Conservation (phyloP, 352 stramenopile genomes). For the Globisporangium radiosum region DNA sequence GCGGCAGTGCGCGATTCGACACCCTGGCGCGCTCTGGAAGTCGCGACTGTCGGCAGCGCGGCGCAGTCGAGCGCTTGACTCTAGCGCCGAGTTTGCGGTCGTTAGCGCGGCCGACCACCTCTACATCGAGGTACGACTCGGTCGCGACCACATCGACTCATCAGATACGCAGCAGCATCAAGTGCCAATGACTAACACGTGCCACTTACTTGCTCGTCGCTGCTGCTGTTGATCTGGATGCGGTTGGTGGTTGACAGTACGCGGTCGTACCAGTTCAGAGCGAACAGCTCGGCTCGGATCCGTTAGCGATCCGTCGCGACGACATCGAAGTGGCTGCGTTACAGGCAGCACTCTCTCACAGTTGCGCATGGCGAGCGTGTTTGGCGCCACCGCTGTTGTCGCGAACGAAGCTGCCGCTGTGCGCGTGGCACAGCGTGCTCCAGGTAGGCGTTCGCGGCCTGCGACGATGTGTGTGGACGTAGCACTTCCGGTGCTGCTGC, state of each 20-base stretch:
- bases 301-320: no score
- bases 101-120: slow-evolving; percentile 8
- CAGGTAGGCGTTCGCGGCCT: slow-evolving; percentile 13
- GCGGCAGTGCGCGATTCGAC: slow-evolving; percentile 24
- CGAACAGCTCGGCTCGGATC: no score
- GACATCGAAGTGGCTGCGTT: no score
- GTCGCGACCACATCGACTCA: no score
- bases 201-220: not conserved
- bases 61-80: not conserved
- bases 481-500: not conserved
- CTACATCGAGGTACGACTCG: slow-evolving; percentile 10
- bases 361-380: slow-evolving; percentile 34
- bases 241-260: slow-evolving; percentile 4
- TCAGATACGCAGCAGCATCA: not conserved
- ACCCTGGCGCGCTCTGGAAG: slow-evolving; percentile 18
- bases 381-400: slow-evolving; percentile 3
- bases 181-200: not conserved
- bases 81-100: not conserved
- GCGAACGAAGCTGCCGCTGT: slow-evolving; percentile 7
- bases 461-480: not conserved
- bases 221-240: not conserved
- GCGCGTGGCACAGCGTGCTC: slow-evolving; percentile 23
- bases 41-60: slow-evolving; percentile 2
- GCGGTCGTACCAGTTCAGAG: slow-evolving; percentile 1
- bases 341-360: slow-evolving; percentile 5